These are phyloP conservation scores for Rubus parviflorus DNA, from an alignment of 306 rosid genomes.

Conservation along the genomic window DNA sequence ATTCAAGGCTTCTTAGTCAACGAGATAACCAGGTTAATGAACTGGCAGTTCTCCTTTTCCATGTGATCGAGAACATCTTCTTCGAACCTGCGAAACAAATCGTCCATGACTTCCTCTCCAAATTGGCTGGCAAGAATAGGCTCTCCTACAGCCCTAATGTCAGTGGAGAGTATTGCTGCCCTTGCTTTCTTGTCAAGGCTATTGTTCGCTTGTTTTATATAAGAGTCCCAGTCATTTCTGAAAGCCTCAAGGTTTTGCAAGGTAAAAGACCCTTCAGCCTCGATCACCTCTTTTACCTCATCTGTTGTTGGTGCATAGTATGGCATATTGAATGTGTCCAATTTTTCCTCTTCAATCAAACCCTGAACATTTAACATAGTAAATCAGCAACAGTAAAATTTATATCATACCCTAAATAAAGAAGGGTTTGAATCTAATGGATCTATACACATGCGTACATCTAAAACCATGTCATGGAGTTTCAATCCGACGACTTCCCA, in stretches of 20 bases:
- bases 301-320: conserved; percentile 25
- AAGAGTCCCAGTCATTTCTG: conserved; percentile 32
- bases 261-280: conserved; percentile 40
- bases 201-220: conserved; percentile 7
- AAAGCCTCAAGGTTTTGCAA: conserved; percentile 22
- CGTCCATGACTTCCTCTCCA: conserved; percentile 37
- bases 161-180: conserved; percentile 28
- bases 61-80: conserved; percentile 15
- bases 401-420: background rate
- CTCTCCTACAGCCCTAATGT: conserved; percentile 36
- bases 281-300: conserved; percentile 42
- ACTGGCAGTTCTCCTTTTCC: conserved; percentile 20
- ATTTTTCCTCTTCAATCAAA: conserved; percentile 33
- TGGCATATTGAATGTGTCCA: conserved; percentile 43
- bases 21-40: conserved; percentile 20
- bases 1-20: conserved; percentile 5
- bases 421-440: background rate
- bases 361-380: conserved; percentile 11
- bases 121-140: conserved; percentile 37
- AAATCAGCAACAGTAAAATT: background rate
- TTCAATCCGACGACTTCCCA: conserved; percentile 30
- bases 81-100: conserved; percentile 35
- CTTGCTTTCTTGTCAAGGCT: conserved; percentile 19
- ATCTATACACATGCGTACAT: conserved; percentile 34
- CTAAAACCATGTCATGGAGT: conserved; percentile 43